Evolutionary conservation across 805 yeast species (phyloP).

Genomic region (Wickerhamiella alocasiicola): DNA sequence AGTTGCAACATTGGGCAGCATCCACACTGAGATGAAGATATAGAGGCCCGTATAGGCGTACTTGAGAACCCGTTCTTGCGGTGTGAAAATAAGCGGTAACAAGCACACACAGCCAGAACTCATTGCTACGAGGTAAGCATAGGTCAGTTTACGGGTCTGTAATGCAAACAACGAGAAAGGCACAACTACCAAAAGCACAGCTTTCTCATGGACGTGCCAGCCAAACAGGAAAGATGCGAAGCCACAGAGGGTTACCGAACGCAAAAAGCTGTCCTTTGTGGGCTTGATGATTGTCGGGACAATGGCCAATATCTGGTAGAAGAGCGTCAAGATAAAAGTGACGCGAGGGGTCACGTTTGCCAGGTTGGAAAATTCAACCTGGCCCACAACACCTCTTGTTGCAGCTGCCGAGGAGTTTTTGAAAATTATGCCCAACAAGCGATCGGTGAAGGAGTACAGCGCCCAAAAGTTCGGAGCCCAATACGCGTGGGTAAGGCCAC

Average conservation of each 20-base stretch:
- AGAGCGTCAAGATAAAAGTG: slow-evolving; percentile 70
- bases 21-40: slow-evolving; percentile 64
- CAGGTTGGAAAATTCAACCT: slow-evolving; percentile 64
- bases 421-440: slow-evolving; percentile 35
- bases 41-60: slow-evolving; percentile 67
- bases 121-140: slow-evolving; percentile 57
- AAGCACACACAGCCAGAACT: slow-evolving; percentile 77
- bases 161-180: slow-evolving; percentile 73
- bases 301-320: slow-evolving; percentile 68
- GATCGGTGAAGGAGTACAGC: slow-evolving; percentile 69
- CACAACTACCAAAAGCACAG: slow-evolving; percentile 74
- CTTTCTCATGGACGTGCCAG: slow-evolving; percentile 99
- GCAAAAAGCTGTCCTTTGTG: slow-evolving; percentile 64
- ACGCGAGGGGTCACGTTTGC: slow-evolving; percentile 69
- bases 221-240: slow-evolving; percentile 87
- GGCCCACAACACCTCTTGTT: slow-evolving; percentile 88
- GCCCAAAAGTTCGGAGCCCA: slow-evolving; percentile 99
- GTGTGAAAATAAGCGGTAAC: slow-evolving; percentile 73
- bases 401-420: slow-evolving; percentile 31
- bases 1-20: slow-evolving; percentile 42
- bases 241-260: slow-evolving; percentile 79
- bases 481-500: slow-evolving; percentile 94
- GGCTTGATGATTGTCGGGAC: slow-evolving; percentile 54
- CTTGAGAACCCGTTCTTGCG: slow-evolving; percentile 71
- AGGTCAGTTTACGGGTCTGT: slow-evolving; percentile 56